Conservation (phyloP, 495 filamentous ascomycete species). For the Xylaria telfairii region DNA sequence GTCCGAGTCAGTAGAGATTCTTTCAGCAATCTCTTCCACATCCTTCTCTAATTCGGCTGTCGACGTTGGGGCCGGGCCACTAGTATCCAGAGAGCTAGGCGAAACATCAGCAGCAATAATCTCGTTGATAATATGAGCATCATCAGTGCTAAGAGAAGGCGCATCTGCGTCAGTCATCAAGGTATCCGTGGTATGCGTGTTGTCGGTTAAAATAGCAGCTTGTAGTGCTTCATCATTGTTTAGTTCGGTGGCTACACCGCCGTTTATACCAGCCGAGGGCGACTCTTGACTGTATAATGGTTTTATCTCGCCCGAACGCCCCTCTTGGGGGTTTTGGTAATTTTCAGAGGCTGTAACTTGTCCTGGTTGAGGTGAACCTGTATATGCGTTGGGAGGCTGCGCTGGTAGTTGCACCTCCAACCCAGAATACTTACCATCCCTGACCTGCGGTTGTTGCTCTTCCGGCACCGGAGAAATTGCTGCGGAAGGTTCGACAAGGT, state of each 20-base stretch:
- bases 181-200: not conserved
- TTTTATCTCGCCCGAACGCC: not conserved
- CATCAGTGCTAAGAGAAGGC: not conserved
- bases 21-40: not conserved
- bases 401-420: not conserved
- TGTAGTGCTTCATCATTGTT: slow-evolving; percentile 21
- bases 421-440: slow-evolving; percentile 8
- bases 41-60: not conserved
- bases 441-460: slow-evolving; percentile 37
- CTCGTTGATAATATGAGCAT: not conserved
- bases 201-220: slow-evolving; percentile 19
- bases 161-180: slow-evolving; percentile 4
- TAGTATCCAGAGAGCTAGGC: not conserved
- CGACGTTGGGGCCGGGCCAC: not conserved
- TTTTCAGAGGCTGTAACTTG: not conserved
- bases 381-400: not conserved
- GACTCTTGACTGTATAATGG: not conserved
- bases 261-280: slow-evolving; percentile 19
- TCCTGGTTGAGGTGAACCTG: not conserved
- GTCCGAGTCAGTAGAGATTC: not conserved
- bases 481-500: slow-evolving; percentile 53
- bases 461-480: slow-evolving; percentile 42
- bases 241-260: slow-evolving; percentile 30
- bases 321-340: not conserved
- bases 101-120: not conserved